phyloP scores from a whole-genome alignment of 805 yeast species.

The Cyberlindnera mycetangii region DNA sequence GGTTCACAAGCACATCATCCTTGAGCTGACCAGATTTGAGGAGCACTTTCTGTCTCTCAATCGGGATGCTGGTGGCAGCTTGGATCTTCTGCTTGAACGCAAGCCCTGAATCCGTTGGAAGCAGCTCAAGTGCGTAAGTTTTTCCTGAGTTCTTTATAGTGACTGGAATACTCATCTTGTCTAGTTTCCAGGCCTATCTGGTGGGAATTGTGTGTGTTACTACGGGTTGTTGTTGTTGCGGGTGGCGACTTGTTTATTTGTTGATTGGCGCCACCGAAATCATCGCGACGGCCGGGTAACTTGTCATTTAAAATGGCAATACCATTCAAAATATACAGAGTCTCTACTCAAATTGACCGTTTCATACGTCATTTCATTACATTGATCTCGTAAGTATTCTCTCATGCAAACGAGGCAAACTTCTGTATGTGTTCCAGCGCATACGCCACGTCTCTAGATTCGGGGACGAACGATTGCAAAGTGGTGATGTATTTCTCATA shows the following conservation, averaged over 20 bases:
- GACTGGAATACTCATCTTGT: conserved; percentile 21
- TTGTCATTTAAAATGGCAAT: too few relatives aligned
- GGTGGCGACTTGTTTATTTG: background rate
- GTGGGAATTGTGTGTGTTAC: too few relatives aligned
- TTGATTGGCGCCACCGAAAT: conserved; percentile 1
- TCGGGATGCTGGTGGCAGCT: conserved; percentile 77
- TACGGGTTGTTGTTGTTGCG: background rate
- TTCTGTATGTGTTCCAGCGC: conserved; percentile 12
- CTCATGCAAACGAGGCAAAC: conserved; percentile 6
- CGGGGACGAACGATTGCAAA: conserved; percentile 4
- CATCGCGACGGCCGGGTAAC: background rate
- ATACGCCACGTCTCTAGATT: conserved; percentile 1
- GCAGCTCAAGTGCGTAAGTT: conserved; percentile 45
- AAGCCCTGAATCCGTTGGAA: conserved; percentile 37
- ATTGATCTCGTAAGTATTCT: too few relatives aligned
- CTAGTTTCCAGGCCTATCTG: background rate
- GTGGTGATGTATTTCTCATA: conserved; percentile 7
- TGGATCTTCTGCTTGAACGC: conserved; percentile 67
- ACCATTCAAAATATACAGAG: too few relatives aligned
- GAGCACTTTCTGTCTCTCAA: conserved; percentile 84
- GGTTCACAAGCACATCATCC: conserved; percentile 45
- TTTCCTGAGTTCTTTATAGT: conserved; percentile 69
- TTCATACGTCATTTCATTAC: too few relatives aligned
- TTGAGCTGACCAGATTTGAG: conserved; percentile 85
- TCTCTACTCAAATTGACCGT: too few relatives aligned